Evolutionary conservation across 176 grass and related monocot genomes (phyloP).

Genomic region (Raddia guianensis): DNA sequence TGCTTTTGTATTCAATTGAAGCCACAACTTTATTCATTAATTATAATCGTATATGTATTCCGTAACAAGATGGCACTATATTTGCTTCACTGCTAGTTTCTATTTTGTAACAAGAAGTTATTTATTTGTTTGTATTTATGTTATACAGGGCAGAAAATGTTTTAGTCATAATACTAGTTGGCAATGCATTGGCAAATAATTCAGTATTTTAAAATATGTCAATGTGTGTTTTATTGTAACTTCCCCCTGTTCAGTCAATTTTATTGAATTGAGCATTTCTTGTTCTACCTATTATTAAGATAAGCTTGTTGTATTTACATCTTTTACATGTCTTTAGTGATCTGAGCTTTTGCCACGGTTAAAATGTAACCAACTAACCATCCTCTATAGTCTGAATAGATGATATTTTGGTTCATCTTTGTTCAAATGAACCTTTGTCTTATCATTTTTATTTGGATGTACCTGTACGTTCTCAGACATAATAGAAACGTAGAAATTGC

Average conservation of each 20-base stretch:
- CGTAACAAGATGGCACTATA: neutral
- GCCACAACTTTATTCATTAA: slow-evolving; percentile 7
- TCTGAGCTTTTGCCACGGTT: neutral
- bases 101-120: neutral
- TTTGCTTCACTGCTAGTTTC: neutral
- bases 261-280: neutral
- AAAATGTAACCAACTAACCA: slow-evolving; percentile 36
- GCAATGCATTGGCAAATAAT: slow-evolving; percentile 7
- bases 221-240: neutral
- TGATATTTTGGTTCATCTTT: neutral
- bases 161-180: slow-evolving; percentile 6
- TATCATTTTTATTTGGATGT: neutral
- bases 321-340: slow-evolving; percentile 12
- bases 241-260: neutral
- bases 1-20: slow-evolving; percentile 15
- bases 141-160: neutral
- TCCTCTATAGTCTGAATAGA: slow-evolving; percentile 11
- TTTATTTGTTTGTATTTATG: slow-evolving; percentile 8
- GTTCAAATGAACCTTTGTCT: slow-evolving; percentile 24
- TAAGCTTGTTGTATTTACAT: neutral
- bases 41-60: neutral
- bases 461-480: neutral
- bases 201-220: neutral
- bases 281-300: slow-evolving; percentile 18
- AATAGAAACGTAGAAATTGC: neutral